A percentile compares a stretch with the other conserved stretches of the same genome.
Evolutionary conservation across 495 filamentous ascomycete genomes (phyloP).

Genomic region (Daldinia vernicosa): DNA sequence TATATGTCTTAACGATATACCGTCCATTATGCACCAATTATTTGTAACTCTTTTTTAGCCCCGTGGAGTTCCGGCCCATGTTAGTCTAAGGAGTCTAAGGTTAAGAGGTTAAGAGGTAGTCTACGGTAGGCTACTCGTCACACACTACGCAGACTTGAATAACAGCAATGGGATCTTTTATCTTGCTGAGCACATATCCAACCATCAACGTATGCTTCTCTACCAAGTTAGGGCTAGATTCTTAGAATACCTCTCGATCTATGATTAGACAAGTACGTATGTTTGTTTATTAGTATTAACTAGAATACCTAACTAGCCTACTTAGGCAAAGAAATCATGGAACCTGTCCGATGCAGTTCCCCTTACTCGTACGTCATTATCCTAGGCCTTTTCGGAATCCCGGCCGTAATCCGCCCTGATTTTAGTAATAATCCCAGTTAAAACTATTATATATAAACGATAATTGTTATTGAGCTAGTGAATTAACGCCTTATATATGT

Average conservation of each 20-base stretch:
- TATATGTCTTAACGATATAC: neutral
- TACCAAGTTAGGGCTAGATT: too few relatives aligned
- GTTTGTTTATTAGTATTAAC: too few relatives aligned
- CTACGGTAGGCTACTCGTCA: neutral
- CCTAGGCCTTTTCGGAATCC: neutral
- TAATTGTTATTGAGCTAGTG: neutral
- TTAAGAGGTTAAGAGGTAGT: too few relatives aligned
- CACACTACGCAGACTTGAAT: neutral
- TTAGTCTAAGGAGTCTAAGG: neutral
- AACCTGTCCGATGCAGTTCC: neutral
- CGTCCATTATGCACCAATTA: neutral
- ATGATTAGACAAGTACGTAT: too few relatives aligned
- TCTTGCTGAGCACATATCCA: neutral
- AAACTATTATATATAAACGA: neutral
- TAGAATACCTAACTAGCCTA: neutral
- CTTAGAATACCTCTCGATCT: too few relatives aligned
- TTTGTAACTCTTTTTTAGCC: constrained; percentile 13
- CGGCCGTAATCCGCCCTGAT: neutral
- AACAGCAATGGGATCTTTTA: neutral
- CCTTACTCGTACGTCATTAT: neutral
- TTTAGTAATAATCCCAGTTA: neutral
- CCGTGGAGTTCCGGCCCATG: neutral
- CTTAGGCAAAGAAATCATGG: neutral
- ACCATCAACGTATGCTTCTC: neutral
- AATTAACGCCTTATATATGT: neutral